Conservation (phyloP, 176 grass and related monocot genomes). For the Pharus latifolius region DNA sequence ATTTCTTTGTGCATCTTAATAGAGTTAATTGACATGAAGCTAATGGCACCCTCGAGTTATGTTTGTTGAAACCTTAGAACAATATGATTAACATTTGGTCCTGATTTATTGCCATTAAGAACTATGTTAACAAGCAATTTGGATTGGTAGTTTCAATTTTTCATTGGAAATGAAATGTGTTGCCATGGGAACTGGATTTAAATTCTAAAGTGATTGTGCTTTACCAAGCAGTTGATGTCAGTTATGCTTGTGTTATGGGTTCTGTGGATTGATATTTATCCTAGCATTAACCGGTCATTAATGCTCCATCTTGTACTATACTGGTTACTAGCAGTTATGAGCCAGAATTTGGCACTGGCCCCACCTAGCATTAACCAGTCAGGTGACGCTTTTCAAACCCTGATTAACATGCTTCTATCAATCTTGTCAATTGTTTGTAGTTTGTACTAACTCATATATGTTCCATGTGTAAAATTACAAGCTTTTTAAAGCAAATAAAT, state of each 20-base stretch:
- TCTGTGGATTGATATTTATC: no score
- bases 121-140: no score
- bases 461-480: not conserved
- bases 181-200: no score
- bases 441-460: slow-evolving; percentile 3
- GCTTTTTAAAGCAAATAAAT: not conserved
- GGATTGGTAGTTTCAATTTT: no score
- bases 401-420: not conserved
- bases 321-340: not conserved
- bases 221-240: not conserved
- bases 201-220: no score
- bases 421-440: not conserved
- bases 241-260: not conserved
- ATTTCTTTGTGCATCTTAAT: not conserved
- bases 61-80: no score
- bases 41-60: no score
- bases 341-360: no score
- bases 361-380: not conserved
- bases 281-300: no score
- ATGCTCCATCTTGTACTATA: not conserved
- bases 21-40: not conserved
- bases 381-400: not conserved
- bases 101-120: no score
- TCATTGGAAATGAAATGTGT: no score
- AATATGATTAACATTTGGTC: no score